These are phyloP conservation scores for Eucalyptus dawsonii DNA, from an alignment of 345 rosid genomes.

Conservation along the genomic window DNA sequence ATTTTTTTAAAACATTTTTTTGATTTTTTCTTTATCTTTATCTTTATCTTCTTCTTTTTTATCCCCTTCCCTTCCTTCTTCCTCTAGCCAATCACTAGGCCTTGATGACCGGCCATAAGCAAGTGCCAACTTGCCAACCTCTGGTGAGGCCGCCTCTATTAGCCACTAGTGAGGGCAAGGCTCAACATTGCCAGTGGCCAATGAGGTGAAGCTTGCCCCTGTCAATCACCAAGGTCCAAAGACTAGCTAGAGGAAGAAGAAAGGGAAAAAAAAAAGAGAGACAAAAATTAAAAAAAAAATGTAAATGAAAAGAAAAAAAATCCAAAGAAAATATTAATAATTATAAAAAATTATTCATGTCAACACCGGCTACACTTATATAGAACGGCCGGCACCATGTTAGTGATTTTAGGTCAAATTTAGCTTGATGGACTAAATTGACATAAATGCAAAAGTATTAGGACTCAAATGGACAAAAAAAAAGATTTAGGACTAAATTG, in stretches of 20 bases:
- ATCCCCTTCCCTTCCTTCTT: not conserved
- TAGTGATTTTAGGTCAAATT: not conserved
- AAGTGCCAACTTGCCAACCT: not conserved
- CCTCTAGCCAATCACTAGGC: not conserved
- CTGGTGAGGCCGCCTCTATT: fast-evolving
- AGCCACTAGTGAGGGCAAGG: not conserved
- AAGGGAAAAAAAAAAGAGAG: too few species aligned
- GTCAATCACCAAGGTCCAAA: too few species aligned
- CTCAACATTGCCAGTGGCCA: not conserved
- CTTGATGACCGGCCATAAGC: fast-evolving
- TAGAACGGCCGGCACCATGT: not conserved
- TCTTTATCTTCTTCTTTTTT: fast-evolving
- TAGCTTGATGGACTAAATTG: not conserved
- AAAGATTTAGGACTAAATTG: not conserved
- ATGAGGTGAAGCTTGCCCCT: not conserved
- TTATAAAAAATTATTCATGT: too few species aligned
- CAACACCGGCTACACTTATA: not conserved
- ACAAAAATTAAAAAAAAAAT: too few species aligned
- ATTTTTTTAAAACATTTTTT: too few species aligned
- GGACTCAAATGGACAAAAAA: too few species aligned
- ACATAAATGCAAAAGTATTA: not conserved
- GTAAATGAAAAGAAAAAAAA: fast-evolving
- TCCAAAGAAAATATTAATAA: too few species aligned
- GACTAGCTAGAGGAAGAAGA: not conserved
- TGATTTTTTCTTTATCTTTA: too few species aligned